Evolutionary conservation across 805 yeast genomes (phyloP).

Genomic region (Candida ponderosae): DNA sequence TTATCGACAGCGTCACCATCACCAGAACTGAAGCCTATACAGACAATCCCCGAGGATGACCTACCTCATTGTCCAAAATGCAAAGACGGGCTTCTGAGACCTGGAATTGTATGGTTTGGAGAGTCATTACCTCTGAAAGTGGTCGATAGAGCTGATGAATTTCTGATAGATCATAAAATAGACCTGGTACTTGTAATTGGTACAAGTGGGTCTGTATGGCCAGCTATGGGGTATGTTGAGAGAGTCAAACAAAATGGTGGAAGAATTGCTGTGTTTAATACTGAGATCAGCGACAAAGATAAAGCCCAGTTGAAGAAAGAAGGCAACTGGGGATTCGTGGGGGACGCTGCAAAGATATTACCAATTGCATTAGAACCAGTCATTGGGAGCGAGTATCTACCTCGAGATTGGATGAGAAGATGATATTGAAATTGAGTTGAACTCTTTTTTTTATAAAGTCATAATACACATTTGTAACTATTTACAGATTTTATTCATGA

Average conservation of each 20-base stretch:
- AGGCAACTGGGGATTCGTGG: constrained; percentile 61
- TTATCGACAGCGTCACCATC: constrained; percentile 19
- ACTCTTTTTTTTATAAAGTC: too few species aligned
- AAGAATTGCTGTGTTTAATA: constrained; percentile 76
- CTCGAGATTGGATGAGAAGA: constrained; percentile 16
- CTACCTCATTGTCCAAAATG: constrained; percentile 79
- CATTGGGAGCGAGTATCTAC: constrained; percentile 23
- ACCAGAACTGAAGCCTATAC: constrained; percentile 40
- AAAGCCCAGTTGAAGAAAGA: constrained; percentile 33
- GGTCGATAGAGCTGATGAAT: constrained; percentile 64
- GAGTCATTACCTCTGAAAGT: constrained; percentile 65
- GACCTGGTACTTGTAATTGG: constrained; percentile 81
- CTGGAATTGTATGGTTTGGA: constrained; percentile 96
- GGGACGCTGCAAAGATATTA: constrained; percentile 69
- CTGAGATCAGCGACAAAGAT: constrained; percentile 40
- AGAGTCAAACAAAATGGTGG: constrained; percentile 68
- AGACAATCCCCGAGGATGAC: constrained; percentile 38
- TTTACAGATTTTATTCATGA: too few species aligned
- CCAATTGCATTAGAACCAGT: constrained; percentile 59
- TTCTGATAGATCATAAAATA: constrained; percentile 42
- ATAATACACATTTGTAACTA: too few species aligned
- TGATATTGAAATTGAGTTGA: not conserved
- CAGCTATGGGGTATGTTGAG: constrained; percentile 88
- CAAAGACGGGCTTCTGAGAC: constrained; percentile 57
- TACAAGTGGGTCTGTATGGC: constrained; percentile 81